These are phyloP conservation scores for Boeremia exigua DNA, from an alignment of 2,329 filamentous ascomycete species.

Conservation along the genomic window DNA sequence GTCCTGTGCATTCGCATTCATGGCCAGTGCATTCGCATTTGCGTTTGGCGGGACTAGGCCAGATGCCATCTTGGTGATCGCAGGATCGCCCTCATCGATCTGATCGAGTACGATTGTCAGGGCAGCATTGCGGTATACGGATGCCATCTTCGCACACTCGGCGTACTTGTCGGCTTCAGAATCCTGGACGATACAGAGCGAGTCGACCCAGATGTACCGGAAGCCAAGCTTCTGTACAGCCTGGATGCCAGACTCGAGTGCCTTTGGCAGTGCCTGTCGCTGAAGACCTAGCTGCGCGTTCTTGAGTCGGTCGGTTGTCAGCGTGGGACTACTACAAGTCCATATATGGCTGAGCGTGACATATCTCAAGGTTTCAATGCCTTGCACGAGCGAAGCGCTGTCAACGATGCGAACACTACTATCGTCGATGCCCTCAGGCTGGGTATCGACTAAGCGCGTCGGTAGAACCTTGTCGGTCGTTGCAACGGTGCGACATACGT, in stretches of 20 bases:
- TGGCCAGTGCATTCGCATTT: neutral
- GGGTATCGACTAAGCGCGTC: slow-evolving; percentile 42
- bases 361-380: slow-evolving; percentile 25
- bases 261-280: slow-evolving; percentile 25
- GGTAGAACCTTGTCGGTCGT: slow-evolving; percentile 27
- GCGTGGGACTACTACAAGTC: slow-evolving; percentile 25
- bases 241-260: slow-evolving; percentile 37
- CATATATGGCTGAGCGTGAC: slow-evolving; percentile 40
- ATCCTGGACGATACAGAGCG: slow-evolving; percentile 45
- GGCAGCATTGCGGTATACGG: slow-evolving; percentile 43
- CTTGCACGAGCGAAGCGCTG: slow-evolving; percentile 23
- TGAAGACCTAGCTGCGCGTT: slow-evolving; percentile 24
- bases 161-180: slow-evolving; percentile 36
- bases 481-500: slow-evolving; percentile 28
- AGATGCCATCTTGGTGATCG: neutral
- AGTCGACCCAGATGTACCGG: slow-evolving; percentile 45
- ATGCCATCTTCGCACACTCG: slow-evolving; percentile 42
- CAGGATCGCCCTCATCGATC: slow-evolving; percentile 9
- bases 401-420: slow-evolving; percentile 32
- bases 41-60: neutral
- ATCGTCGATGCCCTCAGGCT: slow-evolving; percentile 20
- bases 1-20: neutral
- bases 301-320: slow-evolving; percentile 26
- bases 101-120: slow-evolving; percentile 41
- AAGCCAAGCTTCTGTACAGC: slow-evolving; percentile 35